Evolutionary conservation across 2,329 filamentous ascomycete species (phyloP).

Genomic region (Exophiala dermatitidis): DNA sequence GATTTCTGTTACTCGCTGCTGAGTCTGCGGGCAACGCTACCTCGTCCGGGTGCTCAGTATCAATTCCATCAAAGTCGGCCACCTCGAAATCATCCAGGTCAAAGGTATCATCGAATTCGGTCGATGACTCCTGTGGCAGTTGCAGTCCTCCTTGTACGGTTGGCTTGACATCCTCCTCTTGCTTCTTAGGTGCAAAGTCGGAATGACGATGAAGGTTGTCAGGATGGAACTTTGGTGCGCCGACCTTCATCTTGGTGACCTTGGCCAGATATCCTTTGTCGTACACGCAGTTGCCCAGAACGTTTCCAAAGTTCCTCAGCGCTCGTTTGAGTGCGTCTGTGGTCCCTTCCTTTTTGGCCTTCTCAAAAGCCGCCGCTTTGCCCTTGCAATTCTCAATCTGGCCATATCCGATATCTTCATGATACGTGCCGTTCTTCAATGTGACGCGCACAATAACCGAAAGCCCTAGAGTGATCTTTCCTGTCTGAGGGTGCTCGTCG

Average conservation of each 20-base stretch:
- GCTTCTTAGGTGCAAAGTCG: constrained; percentile 60
- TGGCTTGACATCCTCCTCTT: constrained; percentile 40
- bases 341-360: constrained; percentile 96
- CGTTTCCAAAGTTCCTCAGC: constrained; percentile 86
- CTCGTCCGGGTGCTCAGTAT: constrained; percentile 69
- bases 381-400: constrained; percentile 93
- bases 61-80: constrained; percentile 63
- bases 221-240: constrained; percentile 69
- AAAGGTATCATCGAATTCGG: constrained; percentile 31
- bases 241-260: constrained; percentile 81
- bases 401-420: constrained; percentile 96
- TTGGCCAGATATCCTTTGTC: constrained; percentile 89
- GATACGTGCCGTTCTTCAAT: constrained; percentile 85
- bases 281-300: constrained; percentile 97
- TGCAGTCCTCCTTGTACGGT: constrained; percentile 6
- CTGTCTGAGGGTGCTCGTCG: constrained; percentile 71
- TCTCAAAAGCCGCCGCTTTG: constrained; percentile 93
- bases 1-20: constrained; percentile 20
- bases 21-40: constrained; percentile 50
- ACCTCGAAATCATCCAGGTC: constrained; percentile 60
- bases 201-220: constrained; percentile 73
- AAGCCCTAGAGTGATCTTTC: constrained; percentile 74
- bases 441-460: constrained; percentile 89
- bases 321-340: constrained; percentile 90
- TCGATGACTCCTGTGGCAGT: constrained; percentile 5